Evolutionary conservation across 768 basidiomycete species (phyloP).

Genomic region (Collybiopsis confluens): DNA sequence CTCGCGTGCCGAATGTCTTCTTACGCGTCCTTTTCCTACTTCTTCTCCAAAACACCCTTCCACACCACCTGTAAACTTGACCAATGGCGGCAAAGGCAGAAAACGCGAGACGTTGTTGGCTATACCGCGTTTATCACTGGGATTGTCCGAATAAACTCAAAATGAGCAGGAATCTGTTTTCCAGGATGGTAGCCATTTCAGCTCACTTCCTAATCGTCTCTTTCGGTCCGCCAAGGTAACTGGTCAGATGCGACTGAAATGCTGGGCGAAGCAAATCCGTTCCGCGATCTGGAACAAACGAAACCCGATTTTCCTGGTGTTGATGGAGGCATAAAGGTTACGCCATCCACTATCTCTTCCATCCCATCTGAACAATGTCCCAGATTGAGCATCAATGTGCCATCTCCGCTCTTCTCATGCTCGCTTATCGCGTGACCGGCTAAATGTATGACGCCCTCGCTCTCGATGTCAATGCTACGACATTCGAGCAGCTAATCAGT

Average conservation of each 20-base stretch:
- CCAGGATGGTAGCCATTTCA: conserved; percentile 73
- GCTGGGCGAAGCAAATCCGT: conserved; percentile 91
- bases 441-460: conserved; percentile 90
- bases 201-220: neutral
- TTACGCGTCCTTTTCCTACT: conserved; percentile 80
- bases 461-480: conserved; percentile 96
- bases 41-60: conserved; percentile 36
- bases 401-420: conserved; percentile 90
- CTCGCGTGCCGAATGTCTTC: conserved; percentile 85
- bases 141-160: conserved; percentile 67
- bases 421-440: conserved; percentile 88
- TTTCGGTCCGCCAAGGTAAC: conserved; percentile 77
- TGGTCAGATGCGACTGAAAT: conserved; percentile 91
- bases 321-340: conserved; percentile 93
- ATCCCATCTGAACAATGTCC: conserved; percentile 2
- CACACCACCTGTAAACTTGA: conserved; percentile 27
- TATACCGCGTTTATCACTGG: conserved; percentile 62
- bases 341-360: conserved; percentile 5
- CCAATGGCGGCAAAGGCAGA: conserved; percentile 57
- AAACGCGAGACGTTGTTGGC: conserved; percentile 42
- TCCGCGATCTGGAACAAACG: conserved; percentile 62
- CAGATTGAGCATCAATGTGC: conserved; percentile 96
- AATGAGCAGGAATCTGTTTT: conserved; percentile 61
- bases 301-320: conserved; percentile 73
- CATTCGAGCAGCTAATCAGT: conserved; percentile 84